Evolutionary conservation across 2,329 filamentous ascomycete species (phyloP), one percentile per base, ranked within the genome.

Genomic region (Botrytis hyacinthi): DNA sequence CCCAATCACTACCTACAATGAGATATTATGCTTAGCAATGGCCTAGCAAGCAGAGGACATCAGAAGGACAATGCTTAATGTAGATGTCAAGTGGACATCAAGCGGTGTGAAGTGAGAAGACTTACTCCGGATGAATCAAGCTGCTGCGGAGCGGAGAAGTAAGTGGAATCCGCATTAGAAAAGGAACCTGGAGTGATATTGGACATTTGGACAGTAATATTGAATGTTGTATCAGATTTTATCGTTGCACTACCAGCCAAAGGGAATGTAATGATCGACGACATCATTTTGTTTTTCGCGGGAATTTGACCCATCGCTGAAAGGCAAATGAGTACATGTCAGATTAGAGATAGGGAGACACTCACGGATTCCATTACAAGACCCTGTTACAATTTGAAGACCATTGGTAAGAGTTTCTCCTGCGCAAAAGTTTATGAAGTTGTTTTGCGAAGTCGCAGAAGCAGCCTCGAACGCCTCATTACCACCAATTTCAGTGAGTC

Each of bases 331-430:
- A 74, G 72, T 32, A 48, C 6, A 46, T 6, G 3, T 18, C 22
- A 12, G 9, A 16, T 60, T 12, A 60, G 14, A 37, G 1, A 22
- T 6, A 46, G 10, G 26, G 5, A 26, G 29, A 29, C 18, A 77
- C 78, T 75, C 75, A 79, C 78, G 66, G 68, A 80, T 78, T 54
- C 78, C 78, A 48, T 91, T 91, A 83, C 89, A 91, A 48, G 89
- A 91, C 29, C 89, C 89, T 14, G 77, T 81, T 73, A 83, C 83
- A 69, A 86, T 83, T 79, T 91, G 89, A 61, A 86, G 81, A 78
- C 89, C 89, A 78, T 91, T 88, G 75, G 89, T 91, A 69, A 89
- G 79, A 0, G 83, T 85, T 79, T 79, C 76, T 16, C 78, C 79
- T 29, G 74, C 66, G 57, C 78, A 80, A 70, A 74, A 75, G 73